Evolutionary conservation across 2,329 filamentous ascomycete genomes (phyloP), one percentile per base, ranked within the genome.

Genomic region (Apiospora rasikravindrae): DNA sequence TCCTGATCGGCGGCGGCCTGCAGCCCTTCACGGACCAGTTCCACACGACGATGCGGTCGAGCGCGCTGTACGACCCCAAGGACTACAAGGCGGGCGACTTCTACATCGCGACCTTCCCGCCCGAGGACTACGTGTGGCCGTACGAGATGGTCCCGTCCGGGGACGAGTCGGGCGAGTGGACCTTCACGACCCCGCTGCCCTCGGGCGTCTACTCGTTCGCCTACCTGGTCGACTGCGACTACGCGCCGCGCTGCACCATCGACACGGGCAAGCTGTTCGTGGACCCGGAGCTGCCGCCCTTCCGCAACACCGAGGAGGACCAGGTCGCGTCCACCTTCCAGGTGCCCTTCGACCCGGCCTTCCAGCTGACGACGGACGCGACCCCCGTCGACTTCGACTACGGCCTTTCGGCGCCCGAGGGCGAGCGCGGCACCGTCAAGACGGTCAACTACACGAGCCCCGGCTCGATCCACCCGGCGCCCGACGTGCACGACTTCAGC

Each of bases 371-470:
- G 40, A 64, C 69, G 33, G 45, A 71, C 61, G 29, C 68, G 45
- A 40, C 68, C 37, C 47, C 44, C 26, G 47, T 19, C 47, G 74
- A 77, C 71, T 78, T 79, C 69, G 75, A 78, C 73, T 77, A 76
- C 57, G 75, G 74, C 4, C 74, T 78, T 0, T 72, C 75, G 2
- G 76, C 77, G 11, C 74, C 77, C 16, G 11, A 44, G 4, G 47
- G 69, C 11, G 71, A 74, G 67, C 75, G 76, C 14, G 78, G 78
- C 61, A 76, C 74, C 6, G 57, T 79, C 61, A 72, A 74, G 67
- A 74, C 76, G 37, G 78, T 76, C 57, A 80, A 80, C 72, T 80
- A 80, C 74, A 79, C 77, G 10, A 78, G 77, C 13, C 77, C 77
- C 3, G 78, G 78, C 4, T 78, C 77, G 6, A 76, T 77, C 70